Base-by-base conservation (phyloP, 306 rosid genomes). In the Cicer cuneatum region DNA sequence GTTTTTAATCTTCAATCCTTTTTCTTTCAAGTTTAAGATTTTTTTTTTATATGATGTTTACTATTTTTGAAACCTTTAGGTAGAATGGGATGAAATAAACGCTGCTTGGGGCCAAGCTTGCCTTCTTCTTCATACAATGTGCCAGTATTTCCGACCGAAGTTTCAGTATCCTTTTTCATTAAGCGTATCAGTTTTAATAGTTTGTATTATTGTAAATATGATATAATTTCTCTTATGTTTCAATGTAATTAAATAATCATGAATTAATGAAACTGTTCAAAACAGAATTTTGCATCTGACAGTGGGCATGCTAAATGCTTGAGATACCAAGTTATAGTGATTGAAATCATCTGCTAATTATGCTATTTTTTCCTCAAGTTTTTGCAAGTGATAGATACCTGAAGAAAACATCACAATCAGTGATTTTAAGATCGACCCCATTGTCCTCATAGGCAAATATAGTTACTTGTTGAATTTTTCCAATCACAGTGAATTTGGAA, bases 21-120 rank as follows among this genome's bases (percentile, higher is more conserved):
- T 48, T 47, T 80, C 65, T 29, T 66, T 18, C 41, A 3, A 24
- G 21, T 48, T 61, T 72, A 82, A 79, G 42, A 77, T 51, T 75
- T 69, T 11, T 64, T 75, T 73, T 75, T 14, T 72, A 81, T 61
- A 43, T 76, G 81, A 51, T 81, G 19, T 76, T 79, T 61, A 60
- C 47, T 61, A 8, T 78, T 40, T 72, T 46, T 60, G 43, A 72
- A 84, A 78, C 66, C 13, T 64, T 35, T 83, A 92, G 99, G 97
- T 94, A 57, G 99, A 90, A 78, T 94, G 97, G 99, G 97, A 94
- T 46, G 99, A 94, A 88, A 94, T 94, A 75, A 94, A 94, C 83
- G 99, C 99, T 82, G 99, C 99, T 43, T 94, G 99, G 99, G 99
- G 99, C 62, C 97, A 94, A 85, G 97, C 99, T 59, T 92, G 99